phyloP scores from a whole-genome alignment of 495 filamentous ascomycete species.

The Daldinia grandis region DNA sequence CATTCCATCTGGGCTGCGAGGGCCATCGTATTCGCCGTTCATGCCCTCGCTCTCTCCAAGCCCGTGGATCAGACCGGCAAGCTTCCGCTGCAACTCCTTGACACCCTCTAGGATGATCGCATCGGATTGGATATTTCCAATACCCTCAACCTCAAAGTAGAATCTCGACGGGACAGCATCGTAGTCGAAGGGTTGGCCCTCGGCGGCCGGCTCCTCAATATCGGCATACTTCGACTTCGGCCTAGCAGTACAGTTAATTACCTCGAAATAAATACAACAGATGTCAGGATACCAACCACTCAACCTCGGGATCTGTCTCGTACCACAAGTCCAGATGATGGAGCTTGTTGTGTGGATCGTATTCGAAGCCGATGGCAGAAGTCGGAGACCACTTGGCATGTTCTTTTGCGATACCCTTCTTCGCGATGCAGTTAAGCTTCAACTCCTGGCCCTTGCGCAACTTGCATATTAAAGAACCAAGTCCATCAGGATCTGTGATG shows the following conservation, averaged over 20 bases:
- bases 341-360: conserved; percentile 95
- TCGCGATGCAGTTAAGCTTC: conserved; percentile 88
- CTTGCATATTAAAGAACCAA: conserved; percentile 87
- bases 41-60: conserved; percentile 65
- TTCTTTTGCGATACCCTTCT: conserved; percentile 98
- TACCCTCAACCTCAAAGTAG: conserved; percentile 92
- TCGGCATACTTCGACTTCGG: conserved; percentile 83
- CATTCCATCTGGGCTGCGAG: conserved; percentile 66
- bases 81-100: conserved; percentile 85
- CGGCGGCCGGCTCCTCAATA: conserved; percentile 83
- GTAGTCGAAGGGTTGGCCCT: conserved; percentile 88
- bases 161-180: conserved; percentile 84
- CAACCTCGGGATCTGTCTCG: conserved; percentile 80
- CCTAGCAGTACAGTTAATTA: conserved; percentile 58
- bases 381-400: conserved; percentile 97
- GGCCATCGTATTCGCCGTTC: conserved; percentile 65
- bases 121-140: conserved; percentile 87
- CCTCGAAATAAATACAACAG: background rate
- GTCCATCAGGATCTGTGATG: conserved; percentile 80
- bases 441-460: conserved; percentile 87
- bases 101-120: conserved; percentile 88
- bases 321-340: conserved; percentile 92
- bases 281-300: conserved; percentile 76
- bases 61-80: conserved; percentile 82
- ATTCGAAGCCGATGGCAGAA: conserved; percentile 94